Evolutionary conservation across 2,329 filamentous ascomycete species (phyloP), one percentile per base, ranked within the genome.

Genomic region (Dothideomycetes sp.): DNA sequence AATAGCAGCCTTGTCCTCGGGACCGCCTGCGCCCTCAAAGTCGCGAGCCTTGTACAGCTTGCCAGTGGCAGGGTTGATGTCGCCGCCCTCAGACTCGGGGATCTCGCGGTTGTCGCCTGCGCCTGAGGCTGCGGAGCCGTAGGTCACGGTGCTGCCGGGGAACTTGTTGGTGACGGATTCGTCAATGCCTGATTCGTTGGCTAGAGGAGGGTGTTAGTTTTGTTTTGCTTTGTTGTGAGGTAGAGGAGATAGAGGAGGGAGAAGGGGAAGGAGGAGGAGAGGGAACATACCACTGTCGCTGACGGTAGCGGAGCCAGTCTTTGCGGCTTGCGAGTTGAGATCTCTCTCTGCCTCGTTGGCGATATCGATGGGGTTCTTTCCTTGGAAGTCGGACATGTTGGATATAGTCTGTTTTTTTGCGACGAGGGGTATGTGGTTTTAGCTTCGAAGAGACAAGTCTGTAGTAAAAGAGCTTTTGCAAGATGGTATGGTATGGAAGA

Each of bases 261-360:
- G 10, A 36, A 37, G 9, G 34, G 12, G 17, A 12, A 18, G 31
- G 27, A 35, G 24, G 24, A 36, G 19, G 19, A 4, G 15, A 15
- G 24, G 41, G 29, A n/a, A 50, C 51, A 8, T 60, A 66, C 63
- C 58, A 32, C 58, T 62, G 38, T 62, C 57, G 38, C 57, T 60
- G 22, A 49, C 39, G 36, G 51, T 43, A 19, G 34, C 40, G 30
- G 60, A 47, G 34, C 64, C 62, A 19, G 57, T 48, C 46, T 63
- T 65, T 8, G 61, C 60, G 11, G 49, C 42, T 24, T 63, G 47
- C 7, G 63, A 62, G 54, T 69, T 67, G 38, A 70, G 58, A 41
- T 72, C 65, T 14, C 54, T 55, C 58, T 71, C 66, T 9, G 68
- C 67, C 47, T 70, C 56, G 49, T 64, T 53, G 38, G 69, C 66